Conservation (phyloP, 495 filamentous ascomycete genomes). For the Aspergillus sclerotiicarbonarius region DNA sequence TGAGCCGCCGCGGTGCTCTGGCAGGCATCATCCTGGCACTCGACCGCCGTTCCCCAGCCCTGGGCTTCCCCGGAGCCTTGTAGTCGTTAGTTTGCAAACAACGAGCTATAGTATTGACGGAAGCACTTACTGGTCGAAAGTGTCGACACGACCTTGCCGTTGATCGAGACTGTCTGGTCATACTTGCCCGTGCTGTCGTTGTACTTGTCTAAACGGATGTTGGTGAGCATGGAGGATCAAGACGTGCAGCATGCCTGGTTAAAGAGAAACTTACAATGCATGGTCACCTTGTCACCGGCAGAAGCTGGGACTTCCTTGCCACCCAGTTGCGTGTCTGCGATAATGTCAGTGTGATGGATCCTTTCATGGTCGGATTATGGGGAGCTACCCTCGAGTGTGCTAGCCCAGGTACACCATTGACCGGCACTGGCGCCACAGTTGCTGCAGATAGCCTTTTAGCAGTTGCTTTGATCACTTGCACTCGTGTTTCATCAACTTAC, state of each 20-base stretch:
- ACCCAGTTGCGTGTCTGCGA: slow-evolving; percentile 19
- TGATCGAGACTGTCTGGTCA: slow-evolving; percentile 39
- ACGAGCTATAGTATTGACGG: background rate
- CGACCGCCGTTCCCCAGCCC: slow-evolving; percentile 41
- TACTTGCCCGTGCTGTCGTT: slow-evolving; percentile 33
- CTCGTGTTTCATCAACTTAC: slow-evolving; percentile 2
- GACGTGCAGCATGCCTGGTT: background rate
- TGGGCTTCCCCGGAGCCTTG: slow-evolving; percentile 29
- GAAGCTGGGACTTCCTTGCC: slow-evolving; percentile 23
- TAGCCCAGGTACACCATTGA: slow-evolving; percentile 39
- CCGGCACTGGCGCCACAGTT: slow-evolving; percentile 32
- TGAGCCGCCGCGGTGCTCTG: slow-evolving; percentile 30
- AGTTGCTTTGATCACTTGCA: no score
- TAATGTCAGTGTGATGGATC: background rate
- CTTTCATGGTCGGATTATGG: background rate
- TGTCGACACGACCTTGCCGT: slow-evolving; percentile 32
- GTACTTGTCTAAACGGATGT: slow-evolving; percentile 27
- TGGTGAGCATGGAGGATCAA: background rate
- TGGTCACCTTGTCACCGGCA: slow-evolving; percentile 22
- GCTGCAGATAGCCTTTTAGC: slow-evolving; percentile 12
- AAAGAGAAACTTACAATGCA: slow-evolving; percentile 20
- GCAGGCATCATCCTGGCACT: slow-evolving; percentile 33
- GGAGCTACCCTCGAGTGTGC: slow-evolving; percentile 26
- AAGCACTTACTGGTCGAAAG: slow-evolving; percentile 27
- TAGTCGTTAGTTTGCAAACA: background rate